Base-by-base conservation (phyloP, 78 protist genomes). In the Tieghemostelium lacteum region DNA sequence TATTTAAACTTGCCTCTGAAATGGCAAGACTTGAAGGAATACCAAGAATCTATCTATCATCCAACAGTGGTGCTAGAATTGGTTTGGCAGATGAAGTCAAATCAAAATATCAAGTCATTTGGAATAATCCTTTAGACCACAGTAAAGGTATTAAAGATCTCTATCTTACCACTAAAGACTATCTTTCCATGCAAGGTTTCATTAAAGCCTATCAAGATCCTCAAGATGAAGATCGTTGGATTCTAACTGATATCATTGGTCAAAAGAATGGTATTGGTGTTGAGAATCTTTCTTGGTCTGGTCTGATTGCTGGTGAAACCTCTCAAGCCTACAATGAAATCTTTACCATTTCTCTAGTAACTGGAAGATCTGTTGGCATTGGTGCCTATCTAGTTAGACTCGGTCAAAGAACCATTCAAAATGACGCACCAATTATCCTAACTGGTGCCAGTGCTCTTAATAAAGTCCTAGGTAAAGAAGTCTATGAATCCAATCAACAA, bases 41-140 rank as follows among this genome's bases (percentile, higher is more conserved):
- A 0, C 99, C 99, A 14, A 94, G 98, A 60, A 45, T 98, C 63
- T 97, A 97, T 97, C 19, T 98, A 16, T 55, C 98, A 0, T 93
- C 96, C 88, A 98, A 98, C 95, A 85, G 96, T 31, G 99, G 99
- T 20, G 99, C 99, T 8, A 89, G 99, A 72, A 98, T 98, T 73
- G 99, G 99, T 31, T 85, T 98, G 33, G 98, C 98, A 2, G 86
- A 95, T 57, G 98, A 96, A 85, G 89, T 97, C 54, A 89, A 93
- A 93, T 54, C 50, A 20, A 61, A 26, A 39, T 96, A 96, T 93
- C 16, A 49, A 31, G 97, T 78, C 0, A 89, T 87, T 50, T 98
- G 98, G 97, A 92, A 57, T 40, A 94, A 95, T 50, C 54, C 54
- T 22, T 5, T 1, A 29, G 67, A 76, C 64, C 95, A 95, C 49